Conservation (phyloP, 1,139 yeast species). For the Tardiomyces blankii region DNA sequence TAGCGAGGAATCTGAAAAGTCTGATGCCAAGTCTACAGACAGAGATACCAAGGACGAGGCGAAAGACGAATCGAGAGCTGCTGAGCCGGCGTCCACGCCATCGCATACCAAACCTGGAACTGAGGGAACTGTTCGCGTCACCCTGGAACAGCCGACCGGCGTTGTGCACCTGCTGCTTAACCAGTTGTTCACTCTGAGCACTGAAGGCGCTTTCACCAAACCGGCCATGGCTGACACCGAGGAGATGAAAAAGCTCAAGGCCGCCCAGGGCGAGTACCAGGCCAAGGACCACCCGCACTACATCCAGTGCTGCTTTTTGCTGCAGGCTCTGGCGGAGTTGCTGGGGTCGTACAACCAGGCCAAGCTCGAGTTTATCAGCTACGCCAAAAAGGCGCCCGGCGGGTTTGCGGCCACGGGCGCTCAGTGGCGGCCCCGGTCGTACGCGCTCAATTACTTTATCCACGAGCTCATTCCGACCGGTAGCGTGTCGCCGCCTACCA, state of each 20-base stretch:
- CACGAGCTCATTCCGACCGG: conserved; percentile 63
- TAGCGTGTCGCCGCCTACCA: conserved; percentile 21
- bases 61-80: no score
- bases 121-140: background rate
- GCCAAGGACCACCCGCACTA: conserved; percentile 36
- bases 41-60: background rate
- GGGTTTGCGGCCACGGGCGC: conserved; percentile 3
- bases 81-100: background rate
- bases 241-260: conserved; percentile 16
- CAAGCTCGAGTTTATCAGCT: conserved; percentile 73
- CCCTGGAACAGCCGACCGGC: conserved; percentile 36
- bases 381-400: conserved; percentile 43
- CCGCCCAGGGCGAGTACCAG: conserved; percentile 13
- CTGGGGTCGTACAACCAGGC: conserved; percentile 70
- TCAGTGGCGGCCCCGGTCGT: conserved; percentile 32
- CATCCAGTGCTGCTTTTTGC: conserved; percentile 54
- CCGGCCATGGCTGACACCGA: conserved; percentile 12
- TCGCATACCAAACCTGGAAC: background rate
- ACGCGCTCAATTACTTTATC: conserved; percentile 65
- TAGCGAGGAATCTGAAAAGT: background rate
- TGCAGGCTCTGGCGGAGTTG: conserved; percentile 61
- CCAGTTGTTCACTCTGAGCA: conserved; percentile 43
- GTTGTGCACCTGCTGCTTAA: conserved; percentile 50
- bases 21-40: background rate
- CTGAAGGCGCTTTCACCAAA: conserved; percentile 19